Percentiles rank a stretch among this genome's conserved stretches.
Conservation (phyloP, 495 filamentous ascomycete species). For the Friedmanniomyces endolithicus region DNA sequence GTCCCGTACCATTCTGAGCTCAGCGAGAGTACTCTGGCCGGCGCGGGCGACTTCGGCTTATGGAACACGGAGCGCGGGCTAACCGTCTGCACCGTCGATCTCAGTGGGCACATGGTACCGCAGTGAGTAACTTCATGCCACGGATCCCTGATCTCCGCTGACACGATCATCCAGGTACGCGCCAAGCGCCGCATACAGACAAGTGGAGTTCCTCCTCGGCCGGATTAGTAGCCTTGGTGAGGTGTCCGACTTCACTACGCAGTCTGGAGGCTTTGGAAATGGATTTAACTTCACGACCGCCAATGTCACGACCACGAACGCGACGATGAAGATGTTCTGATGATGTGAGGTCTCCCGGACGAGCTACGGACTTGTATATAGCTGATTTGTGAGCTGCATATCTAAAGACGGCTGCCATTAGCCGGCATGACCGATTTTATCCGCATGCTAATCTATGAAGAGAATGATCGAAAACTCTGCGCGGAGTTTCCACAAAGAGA, state of each 20-base stretch:
- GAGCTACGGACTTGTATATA: neutral
- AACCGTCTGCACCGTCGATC: slow-evolving; percentile 25
- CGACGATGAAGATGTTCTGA: neutral
- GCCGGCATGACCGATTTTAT: too few relatives aligned
- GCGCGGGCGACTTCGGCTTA: slow-evolving; percentile 27
- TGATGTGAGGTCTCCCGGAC: neutral
- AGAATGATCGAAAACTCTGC: too few relatives aligned
- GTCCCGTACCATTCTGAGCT: slow-evolving; percentile 30
- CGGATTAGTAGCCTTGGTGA: neutral
- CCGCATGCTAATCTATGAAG: too few relatives aligned
- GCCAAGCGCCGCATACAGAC: slow-evolving; percentile 40
- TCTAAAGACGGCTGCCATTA: too few relatives aligned
- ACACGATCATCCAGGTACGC: slow-evolving; percentile 27
- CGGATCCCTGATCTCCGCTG: neutral
- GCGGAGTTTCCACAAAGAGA: too few relatives aligned
- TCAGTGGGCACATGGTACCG: slow-evolving; percentile 22
- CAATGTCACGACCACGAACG: slow-evolving; percentile 1
- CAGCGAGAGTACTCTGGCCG: slow-evolving; percentile 20
- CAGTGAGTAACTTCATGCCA: slow-evolving; percentile 1
- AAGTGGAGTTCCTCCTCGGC: slow-evolving; percentile 41
- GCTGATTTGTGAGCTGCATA: neutral
- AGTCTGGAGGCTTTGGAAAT: slow-evolving; percentile 19
- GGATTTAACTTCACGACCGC: slow-evolving; percentile 3
- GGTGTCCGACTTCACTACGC: slow-evolving; percentile 7
- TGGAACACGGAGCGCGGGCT: slow-evolving; percentile 30